Evolutionary conservation across 805 yeast genomes (phyloP), one percentile per base, ranked within the genome.

Genomic region (Saccharomyces kudriavzevii): DNA sequence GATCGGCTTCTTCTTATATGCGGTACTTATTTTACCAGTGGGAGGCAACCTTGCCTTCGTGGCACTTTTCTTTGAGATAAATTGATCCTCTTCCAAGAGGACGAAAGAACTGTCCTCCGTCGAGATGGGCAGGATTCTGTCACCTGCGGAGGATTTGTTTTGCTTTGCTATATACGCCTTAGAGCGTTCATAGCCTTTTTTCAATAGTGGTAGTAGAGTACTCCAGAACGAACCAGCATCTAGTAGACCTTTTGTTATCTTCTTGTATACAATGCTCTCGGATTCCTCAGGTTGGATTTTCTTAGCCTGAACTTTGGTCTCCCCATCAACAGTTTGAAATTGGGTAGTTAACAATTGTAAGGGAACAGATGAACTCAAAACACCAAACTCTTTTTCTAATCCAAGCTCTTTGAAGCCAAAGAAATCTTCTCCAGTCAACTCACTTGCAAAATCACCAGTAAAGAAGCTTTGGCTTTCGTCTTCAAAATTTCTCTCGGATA

Each of bases 341-440:
- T 67, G 71, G n/a, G 69, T 64, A 14, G 73, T 64, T 40, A 94
- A 74, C 54, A 94, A 74, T 69, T 92, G 96, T 47, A 95, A 75
- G 1, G 99, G 99, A 27, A 94, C 89, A 0, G 96, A 81, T 2
- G 91, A 79, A 28, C 91, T 85, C 49, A 90, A 71, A 66, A 92
- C 74, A 10, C 92, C 91, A 67, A 89, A 86, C 68, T 94, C 99
- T 62, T 85, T 88, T 63, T 92, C 98, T 51, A 94, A 73, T 0
- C 99, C 99, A 49, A 94, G 75, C 59, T 92, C 98, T 65, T 81
- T 87, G 75, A 94, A 95, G 0, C 99, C 99, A 73, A 95, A 95
- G 77, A 91, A 94, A 71, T 94, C 99, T 62, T 92, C 99, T 5
- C 98, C 99, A 0, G 74, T 69, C 40, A 94, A 73, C 56, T 91